phyloP scores from a whole-genome alignment of 257 asterid genomes.

The Rehmannia glutinosa region DNA sequence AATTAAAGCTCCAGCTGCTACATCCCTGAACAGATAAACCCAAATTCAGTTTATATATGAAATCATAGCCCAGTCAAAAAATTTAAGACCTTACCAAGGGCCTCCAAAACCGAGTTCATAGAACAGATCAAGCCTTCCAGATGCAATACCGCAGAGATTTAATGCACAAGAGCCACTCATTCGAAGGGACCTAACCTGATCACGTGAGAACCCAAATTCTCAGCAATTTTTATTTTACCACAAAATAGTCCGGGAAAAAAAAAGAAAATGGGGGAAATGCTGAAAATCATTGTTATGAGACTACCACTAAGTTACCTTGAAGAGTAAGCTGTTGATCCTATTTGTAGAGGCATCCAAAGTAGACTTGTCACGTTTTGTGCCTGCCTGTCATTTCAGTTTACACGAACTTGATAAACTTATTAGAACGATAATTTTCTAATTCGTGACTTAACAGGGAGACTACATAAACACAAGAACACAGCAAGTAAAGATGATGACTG shows the following conservation, averaged over 20 bases:
- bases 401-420: slow-evolving; percentile 6
- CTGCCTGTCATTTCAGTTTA: slow-evolving; percentile 43
- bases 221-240: background rate
- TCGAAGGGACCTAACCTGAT: slow-evolving; percentile 77
- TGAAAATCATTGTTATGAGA: background rate
- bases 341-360: slow-evolving; percentile 60
- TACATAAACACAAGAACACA: too few relatives aligned
- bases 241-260: too few relatives aligned
- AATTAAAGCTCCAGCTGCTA: slow-evolving; percentile 86
- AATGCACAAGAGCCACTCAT: slow-evolving; percentile 92
- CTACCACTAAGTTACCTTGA: slow-evolving; percentile 44
- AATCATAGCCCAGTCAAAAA: background rate
- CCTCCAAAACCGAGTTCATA: slow-evolving; percentile 83
- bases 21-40: slow-evolving; percentile 48
- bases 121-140: slow-evolving; percentile 83
- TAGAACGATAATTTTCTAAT: background rate
- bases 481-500: too few relatives aligned
- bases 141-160: slow-evolving; percentile 84
- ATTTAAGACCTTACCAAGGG: slow-evolving; percentile 46
- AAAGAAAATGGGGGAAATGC: too few relatives aligned
- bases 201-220: background rate
- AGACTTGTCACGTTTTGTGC: slow-evolving; percentile 68
- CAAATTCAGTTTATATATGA: background rate
- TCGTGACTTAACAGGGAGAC: background rate
- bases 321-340: slow-evolving; percentile 64